Evolutionary conservation across 192 early-diverging fungal genomes (phyloP).

Genomic region (Phlyctochytrium arcticum): DNA sequence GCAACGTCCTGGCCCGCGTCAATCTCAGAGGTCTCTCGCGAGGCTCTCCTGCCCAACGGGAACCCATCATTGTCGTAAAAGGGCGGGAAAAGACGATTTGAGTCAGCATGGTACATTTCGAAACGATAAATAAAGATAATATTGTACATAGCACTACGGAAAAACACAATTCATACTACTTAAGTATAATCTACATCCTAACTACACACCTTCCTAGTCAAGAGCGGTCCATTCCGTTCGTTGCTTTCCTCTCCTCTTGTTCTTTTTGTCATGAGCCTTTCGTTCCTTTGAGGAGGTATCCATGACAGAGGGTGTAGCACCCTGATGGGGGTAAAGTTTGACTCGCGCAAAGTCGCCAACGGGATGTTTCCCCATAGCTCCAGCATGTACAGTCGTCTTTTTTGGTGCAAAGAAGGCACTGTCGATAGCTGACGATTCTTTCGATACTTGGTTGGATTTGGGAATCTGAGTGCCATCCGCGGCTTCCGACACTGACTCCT

Average conservation of each 20-base stretch:
- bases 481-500: background rate
- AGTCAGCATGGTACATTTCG: too few species aligned
- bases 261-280: conserved; percentile 72
- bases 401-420: conserved; percentile 5
- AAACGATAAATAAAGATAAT: too few species aligned
- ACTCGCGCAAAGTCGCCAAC: conserved; percentile 44
- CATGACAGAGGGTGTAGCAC: conserved; percentile 16
- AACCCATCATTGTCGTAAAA: background rate
- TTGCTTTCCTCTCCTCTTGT: conserved; percentile 70
- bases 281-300: conserved; percentile 30
- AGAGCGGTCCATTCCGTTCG: conserved; percentile 44
- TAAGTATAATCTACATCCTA: background rate
- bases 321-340: conserved; percentile 61
- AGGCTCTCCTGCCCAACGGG: background rate
- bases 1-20: background rate
- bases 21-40: background rate
- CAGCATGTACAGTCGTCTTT: conserved; percentile 17
- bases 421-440: background rate
- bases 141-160: too few species aligned
- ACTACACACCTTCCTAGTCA: background rate
- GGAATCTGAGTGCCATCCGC: conserved; percentile 11
- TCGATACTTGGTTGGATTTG: background rate
- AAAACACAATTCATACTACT: too few species aligned
- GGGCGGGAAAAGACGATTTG: too few species aligned
- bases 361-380: conserved; percentile 36